Evolutionary conservation across 2,329 filamentous ascomycete genomes (phyloP).

Genomic region (Zasmidium citrigriseum): DNA sequence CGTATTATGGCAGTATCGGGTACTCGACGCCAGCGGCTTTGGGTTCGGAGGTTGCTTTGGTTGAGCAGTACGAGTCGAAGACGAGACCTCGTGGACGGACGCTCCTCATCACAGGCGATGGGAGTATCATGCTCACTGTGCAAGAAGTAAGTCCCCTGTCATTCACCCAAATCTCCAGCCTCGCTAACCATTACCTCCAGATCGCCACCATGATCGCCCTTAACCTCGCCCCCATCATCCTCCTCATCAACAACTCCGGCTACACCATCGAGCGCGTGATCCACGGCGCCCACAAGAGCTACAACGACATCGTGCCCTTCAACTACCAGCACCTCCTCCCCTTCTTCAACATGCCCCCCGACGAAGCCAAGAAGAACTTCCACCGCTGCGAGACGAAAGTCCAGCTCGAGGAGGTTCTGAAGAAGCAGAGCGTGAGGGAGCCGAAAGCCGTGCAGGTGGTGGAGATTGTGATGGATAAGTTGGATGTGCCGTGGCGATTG

Average conservation of each 20-base stretch:
- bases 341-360: constrained; percentile 6
- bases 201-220: constrained; percentile 61
- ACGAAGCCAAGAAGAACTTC: constrained; percentile 5
- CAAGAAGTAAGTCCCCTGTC: constrained; percentile 56
- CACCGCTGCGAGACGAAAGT: constrained; percentile 30
- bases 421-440: constrained; percentile 30
- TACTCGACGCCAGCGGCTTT: constrained; percentile 64
- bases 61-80: constrained; percentile 44
- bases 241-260: constrained; percentile 50
- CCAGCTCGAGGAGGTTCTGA: constrained; percentile 40
- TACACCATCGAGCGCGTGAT: constrained; percentile 52
- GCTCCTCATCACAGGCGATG: constrained; percentile 55
- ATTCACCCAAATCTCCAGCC: too few relatives aligned
- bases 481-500: constrained; percentile 2
- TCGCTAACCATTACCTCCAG: too few relatives aligned
- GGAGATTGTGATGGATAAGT: constrained; percentile 41
- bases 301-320: constrained; percentile 20
- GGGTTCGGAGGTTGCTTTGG: constrained; percentile 69
- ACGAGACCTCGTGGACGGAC: constrained; percentile 40
- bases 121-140: constrained; percentile 64
- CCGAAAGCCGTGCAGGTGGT: constrained; percentile 41
- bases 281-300: constrained; percentile 40
- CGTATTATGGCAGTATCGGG: constrained; percentile 70
- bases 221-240: constrained; percentile 38
- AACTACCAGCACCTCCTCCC: constrained; percentile 33